Percentiles rank a stretch among this genome's conserved stretches.
These are phyloP conservation scores for Helotiales sp. DNA, from an alignment of 2,329 filamentous ascomycete genomes.

Conservation along the genomic window DNA sequence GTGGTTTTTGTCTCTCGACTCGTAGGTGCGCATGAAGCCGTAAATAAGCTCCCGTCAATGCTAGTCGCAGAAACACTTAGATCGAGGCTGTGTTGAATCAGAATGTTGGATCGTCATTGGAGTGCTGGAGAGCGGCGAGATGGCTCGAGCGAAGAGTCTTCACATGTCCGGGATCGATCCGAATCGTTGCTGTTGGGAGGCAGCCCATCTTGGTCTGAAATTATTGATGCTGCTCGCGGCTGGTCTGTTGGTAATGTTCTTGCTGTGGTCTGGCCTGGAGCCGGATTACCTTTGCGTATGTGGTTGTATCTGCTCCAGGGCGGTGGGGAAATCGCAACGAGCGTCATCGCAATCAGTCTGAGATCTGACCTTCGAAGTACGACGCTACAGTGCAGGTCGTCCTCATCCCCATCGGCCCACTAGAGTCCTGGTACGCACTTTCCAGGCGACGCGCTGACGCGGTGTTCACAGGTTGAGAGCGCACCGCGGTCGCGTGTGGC, in stretches of 20 bases:
- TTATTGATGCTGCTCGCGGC: not conserved
- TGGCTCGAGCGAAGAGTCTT: slow-evolving; percentile 7
- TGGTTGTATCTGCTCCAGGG: not conserved
- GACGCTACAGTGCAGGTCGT: not conserved
- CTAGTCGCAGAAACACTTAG: slow-evolving; percentile 3
- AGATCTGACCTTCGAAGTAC: not conserved
- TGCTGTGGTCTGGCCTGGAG: not conserved
- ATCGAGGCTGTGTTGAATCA: slow-evolving; percentile 16
- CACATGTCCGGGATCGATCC: not conserved
- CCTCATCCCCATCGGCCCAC: not conserved
- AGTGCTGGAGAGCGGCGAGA: not conserved
- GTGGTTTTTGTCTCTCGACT: slow-evolving; percentile 11
- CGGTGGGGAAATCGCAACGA: not conserved
- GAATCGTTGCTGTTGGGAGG: not conserved
- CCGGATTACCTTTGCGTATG: not conserved
- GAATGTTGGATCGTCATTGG: slow-evolving; percentile 10
- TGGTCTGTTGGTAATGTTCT: not conserved
- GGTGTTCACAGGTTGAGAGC: not conserved
- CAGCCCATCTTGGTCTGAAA: not conserved
- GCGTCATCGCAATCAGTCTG: slow-evolving; percentile 1
- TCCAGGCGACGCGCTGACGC: slow-evolving; percentile 15
- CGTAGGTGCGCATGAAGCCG: slow-evolving; percentile 22
- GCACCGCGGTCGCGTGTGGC: not conserved
- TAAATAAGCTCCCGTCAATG: slow-evolving; percentile 13
- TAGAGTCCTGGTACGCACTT: not conserved